A percentile compares a stretch with the other conserved stretches of the same genome.
These are phyloP conservation scores for Raffaelea ambrosiae DNA, from an alignment of 2,329 filamentous ascomycete genomes.

Conservation along the genomic window DNA sequence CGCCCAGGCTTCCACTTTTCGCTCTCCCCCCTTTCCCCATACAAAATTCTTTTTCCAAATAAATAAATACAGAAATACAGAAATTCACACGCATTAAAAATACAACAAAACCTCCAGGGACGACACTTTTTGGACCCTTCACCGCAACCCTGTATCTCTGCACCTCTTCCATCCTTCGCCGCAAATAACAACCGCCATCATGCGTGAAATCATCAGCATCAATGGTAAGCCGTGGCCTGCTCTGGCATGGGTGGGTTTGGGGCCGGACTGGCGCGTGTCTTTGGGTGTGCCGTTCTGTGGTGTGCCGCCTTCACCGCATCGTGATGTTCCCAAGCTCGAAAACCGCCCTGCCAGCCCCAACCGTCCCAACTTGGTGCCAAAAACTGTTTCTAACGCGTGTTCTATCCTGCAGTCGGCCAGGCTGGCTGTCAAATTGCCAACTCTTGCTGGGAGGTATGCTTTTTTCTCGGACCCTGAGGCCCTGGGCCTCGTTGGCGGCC, in stretches of 20 bases:
- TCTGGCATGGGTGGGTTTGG: constrained; percentile 8
- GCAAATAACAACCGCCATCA: constrained; percentile 41
- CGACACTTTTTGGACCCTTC: constrained; percentile 2
- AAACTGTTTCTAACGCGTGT: constrained; percentile 39
- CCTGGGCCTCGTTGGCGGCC: neutral
- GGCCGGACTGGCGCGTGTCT: constrained; percentile 14
- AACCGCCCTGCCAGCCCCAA: neutral
- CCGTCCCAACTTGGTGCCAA: constrained; percentile 13
- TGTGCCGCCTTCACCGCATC: constrained; percentile 35
- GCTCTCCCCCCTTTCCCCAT: constrained; percentile 9
- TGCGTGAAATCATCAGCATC: constrained; percentile 99
- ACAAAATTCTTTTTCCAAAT: constrained; percentile 7
- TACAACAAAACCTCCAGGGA: constrained; percentile 6
- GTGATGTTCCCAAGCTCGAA: constrained; percentile 5
- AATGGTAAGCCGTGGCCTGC: constrained; percentile 62
- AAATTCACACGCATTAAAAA: too few relatives aligned
- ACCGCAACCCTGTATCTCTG: neutral
- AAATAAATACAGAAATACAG: constrained; percentile 8
- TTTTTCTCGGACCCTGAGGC: neutral
- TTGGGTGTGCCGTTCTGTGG: constrained; percentile 10
- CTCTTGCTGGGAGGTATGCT: constrained; percentile 98
- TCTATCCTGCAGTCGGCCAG: constrained; percentile 75
- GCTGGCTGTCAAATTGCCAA: constrained; percentile 99
- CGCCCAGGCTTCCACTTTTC: constrained; percentile 6
- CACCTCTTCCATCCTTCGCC: neutral